Percentiles rank a stretch among this genome's conserved stretches.
Conservation (phyloP, 2,329 filamentous ascomycete genomes). For the Mollisia scopiformis region DNA sequence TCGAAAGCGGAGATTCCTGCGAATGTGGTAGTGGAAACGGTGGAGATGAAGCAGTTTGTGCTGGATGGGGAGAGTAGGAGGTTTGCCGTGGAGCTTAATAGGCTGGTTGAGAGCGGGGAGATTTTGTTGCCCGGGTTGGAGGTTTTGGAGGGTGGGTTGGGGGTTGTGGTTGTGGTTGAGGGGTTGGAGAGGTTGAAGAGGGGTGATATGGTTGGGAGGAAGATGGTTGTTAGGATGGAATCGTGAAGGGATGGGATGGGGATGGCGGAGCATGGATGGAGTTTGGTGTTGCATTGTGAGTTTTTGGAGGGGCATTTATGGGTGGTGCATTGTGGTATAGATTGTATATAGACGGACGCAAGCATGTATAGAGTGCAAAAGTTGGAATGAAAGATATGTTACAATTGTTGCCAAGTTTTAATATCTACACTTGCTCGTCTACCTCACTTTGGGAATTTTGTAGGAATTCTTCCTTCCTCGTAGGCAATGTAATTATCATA, state of each 20-base stretch:
- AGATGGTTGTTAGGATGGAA: slow-evolving; percentile 37
- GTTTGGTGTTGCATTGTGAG: neutral
- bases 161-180: slow-evolving; percentile 34
- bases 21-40: slow-evolving; percentile 39
- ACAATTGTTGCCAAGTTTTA: too few relatives aligned
- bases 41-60: slow-evolving; percentile 46
- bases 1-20: slow-evolving; percentile 29
- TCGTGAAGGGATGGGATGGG: neutral
- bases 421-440: too few relatives aligned
- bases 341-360: neutral
- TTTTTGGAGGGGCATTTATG: neutral
- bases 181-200: slow-evolving; percentile 40
- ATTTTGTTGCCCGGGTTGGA: slow-evolving; percentile 38
- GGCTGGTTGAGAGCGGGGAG: slow-evolving; percentile 33
- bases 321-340: neutral
- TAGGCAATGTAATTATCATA: too few relatives aligned
- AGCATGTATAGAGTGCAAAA: neutral
- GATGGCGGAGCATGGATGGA: neutral
- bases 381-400: neutral
- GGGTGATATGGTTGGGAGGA: slow-evolving; percentile 39
- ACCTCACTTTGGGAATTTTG: too few relatives aligned
- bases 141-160: slow-evolving; percentile 39
- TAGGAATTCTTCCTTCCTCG: too few relatives aligned
- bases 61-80: slow-evolving; percentile 34
- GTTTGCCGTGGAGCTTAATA: slow-evolving; percentile 38